Evolutionary conservation across 176 grass and related monocot genomes (phyloP).

Genomic region (barley (Hordeum vulgare)): MorexV3_pseudomolecules_assembly NC_058524.1:604654168-604654667

Average conservation of each 20-base stretch:
- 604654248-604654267: not conserved
- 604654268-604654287: conserved; percentile 4
- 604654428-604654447: conserved; percentile 9
- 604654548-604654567: not conserved
- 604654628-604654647: too few relatives aligned
- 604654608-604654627: too few relatives aligned
- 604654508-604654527: conserved; percentile 42
- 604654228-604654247: not conserved
- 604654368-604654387: not conserved
- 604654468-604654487: conserved; percentile 3
- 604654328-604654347: not conserved
- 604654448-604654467: not conserved
- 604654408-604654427: conserved; percentile 29
- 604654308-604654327: not conserved
- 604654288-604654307: conserved; percentile 36
- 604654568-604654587: not conserved
- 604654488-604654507: conserved; percentile 45
- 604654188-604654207: not conserved
- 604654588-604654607: too few relatives aligned
- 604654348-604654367: not conserved
- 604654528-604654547: not conserved
- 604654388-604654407: conserved; percentile 22
- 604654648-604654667: too few relatives aligned
- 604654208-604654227: not conserved
- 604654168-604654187: conserved; percentile 38